Conservation (phyloP, 2,329 filamentous ascomycete genomes). For the Alternaria triticina region DNA sequence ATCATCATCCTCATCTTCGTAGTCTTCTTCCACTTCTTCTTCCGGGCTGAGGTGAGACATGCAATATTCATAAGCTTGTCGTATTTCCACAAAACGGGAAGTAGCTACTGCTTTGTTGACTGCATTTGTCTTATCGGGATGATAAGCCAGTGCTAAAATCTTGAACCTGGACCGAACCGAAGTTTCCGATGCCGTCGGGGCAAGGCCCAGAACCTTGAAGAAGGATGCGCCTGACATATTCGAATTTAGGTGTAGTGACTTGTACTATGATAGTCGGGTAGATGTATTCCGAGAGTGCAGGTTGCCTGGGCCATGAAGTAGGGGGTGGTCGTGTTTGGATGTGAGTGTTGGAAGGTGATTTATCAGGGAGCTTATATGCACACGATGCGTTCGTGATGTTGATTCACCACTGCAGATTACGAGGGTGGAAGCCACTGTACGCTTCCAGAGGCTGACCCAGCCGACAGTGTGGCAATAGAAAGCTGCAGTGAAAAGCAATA, state of each 20-base stretch:
- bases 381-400: not conserved
- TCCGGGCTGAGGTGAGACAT: not conserved
- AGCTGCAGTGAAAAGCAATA: too few species aligned
- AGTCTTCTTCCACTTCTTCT: not conserved
- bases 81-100: conserved; percentile 1
- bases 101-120: not conserved
- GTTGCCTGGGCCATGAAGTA: not conserved
- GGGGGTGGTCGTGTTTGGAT: not conserved
- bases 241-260: not conserved
- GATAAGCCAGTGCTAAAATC: not conserved
- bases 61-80: conserved; percentile 5
- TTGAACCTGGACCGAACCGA: conserved; percentile 2
- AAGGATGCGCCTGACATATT: not conserved
- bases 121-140: conserved; percentile 4
- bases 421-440: not conserved
- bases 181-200: not conserved
- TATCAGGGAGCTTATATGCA: not conserved
- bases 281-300: not conserved
- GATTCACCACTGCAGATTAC: not conserved
- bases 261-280: not conserved
- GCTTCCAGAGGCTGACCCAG: not conserved
- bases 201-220: not conserved
- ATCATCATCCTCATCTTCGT: not conserved
- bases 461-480: not conserved
- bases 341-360: not conserved